Percentiles rank a stretch among this genome's conserved stretches.
Conservation (phyloP, 768 basidiomycete genomes). For the Gymnopilus dilepis region DNA sequence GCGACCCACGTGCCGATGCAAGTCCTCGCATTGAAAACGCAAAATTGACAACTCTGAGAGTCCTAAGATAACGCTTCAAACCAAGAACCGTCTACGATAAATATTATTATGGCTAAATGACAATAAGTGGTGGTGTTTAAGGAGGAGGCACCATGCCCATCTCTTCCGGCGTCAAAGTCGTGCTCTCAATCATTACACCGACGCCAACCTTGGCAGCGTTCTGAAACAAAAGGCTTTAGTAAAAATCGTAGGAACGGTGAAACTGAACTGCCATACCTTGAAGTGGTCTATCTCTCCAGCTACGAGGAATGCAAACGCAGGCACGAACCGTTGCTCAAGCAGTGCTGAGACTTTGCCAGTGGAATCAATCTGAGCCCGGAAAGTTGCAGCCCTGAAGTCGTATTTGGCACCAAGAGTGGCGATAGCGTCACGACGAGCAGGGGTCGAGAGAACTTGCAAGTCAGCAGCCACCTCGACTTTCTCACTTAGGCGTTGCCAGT, state of each 20-base stretch:
- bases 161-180: slow-evolving; percentile 80
- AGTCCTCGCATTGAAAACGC: background rate
- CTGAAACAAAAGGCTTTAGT: slow-evolving; percentile 42
- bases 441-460: slow-evolving; percentile 79
- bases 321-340: slow-evolving; percentile 95
- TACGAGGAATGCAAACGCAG: slow-evolving; percentile 92
- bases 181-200: slow-evolving; percentile 97
- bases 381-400: slow-evolving; percentile 91
- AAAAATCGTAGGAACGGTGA: slow-evolving; percentile 6
- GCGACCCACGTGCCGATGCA: background rate
- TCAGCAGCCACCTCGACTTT: slow-evolving; percentile 99
- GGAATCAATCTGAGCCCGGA: slow-evolving; percentile 94
- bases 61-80: slow-evolving; percentile 18
- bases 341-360: slow-evolving; percentile 94
- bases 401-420: slow-evolving; percentile 97
- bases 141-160: slow-evolving; percentile 69
- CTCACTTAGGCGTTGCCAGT: slow-evolving; percentile 95
- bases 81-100: slow-evolving; percentile 26
- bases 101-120: slow-evolving; percentile 19
- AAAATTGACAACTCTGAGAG: slow-evolving; percentile 1
- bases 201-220: slow-evolving; percentile 94
- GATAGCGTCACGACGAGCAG: slow-evolving; percentile 84
- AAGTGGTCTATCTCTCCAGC: slow-evolving; percentile 98
- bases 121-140: slow-evolving; percentile 28
- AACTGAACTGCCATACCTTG: slow-evolving; percentile 62